These are phyloP conservation scores for Zygosaccharomyces lentus DNA, from an alignment of 805 yeast species.

Conservation along the genomic window DNA sequence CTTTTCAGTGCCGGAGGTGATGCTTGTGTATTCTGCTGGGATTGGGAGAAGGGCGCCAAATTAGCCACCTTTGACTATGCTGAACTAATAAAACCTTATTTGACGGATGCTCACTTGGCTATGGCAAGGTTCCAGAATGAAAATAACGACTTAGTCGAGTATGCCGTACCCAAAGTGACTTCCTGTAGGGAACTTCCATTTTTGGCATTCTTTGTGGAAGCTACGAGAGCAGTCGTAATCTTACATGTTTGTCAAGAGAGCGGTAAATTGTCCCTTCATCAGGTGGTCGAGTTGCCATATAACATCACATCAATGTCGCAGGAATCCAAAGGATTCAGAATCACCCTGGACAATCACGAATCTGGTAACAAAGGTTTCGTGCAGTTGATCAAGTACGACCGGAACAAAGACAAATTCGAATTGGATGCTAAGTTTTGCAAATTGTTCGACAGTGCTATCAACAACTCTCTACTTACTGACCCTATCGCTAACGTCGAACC, in stretches of 20 bases:
- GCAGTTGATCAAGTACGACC: slow-evolving; percentile 22
- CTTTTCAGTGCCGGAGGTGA: slow-evolving; percentile 93
- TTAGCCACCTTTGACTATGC: slow-evolving; percentile 48
- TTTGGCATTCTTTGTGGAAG: slow-evolving; percentile 48
- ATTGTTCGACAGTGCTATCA: slow-evolving; percentile 22
- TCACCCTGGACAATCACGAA: slow-evolving; percentile 35
- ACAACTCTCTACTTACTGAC: slow-evolving; percentile 23
- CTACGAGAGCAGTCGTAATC: slow-evolving; percentile 43
- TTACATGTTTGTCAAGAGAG: slow-evolving; percentile 22
- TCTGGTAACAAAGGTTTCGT: slow-evolving; percentile 16
- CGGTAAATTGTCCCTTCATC: slow-evolving; percentile 24
- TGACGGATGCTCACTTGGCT: slow-evolving; percentile 56
- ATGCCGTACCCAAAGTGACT: slow-evolving; percentile 45
- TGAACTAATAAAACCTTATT: slow-evolving; percentile 39
- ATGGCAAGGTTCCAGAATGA: slow-evolving; percentile 63
- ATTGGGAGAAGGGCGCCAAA: slow-evolving; percentile 58
- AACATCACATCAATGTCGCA: slow-evolving; percentile 33
- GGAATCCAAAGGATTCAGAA: slow-evolving; percentile 33
- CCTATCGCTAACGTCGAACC: slow-evolving; percentile 34
- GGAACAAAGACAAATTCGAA: slow-evolving; percentile 18
- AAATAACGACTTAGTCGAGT: slow-evolving; percentile 44
- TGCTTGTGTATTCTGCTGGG: slow-evolving; percentile 66
- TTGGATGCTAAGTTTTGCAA: slow-evolving; percentile 20
- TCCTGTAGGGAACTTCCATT: slow-evolving; percentile 34
- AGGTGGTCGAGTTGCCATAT: slow-evolving; percentile 30